Base-by-base conservation (phyloP, 495 filamentous ascomycete genomes). In the Podospora tetraspora region DNA sequence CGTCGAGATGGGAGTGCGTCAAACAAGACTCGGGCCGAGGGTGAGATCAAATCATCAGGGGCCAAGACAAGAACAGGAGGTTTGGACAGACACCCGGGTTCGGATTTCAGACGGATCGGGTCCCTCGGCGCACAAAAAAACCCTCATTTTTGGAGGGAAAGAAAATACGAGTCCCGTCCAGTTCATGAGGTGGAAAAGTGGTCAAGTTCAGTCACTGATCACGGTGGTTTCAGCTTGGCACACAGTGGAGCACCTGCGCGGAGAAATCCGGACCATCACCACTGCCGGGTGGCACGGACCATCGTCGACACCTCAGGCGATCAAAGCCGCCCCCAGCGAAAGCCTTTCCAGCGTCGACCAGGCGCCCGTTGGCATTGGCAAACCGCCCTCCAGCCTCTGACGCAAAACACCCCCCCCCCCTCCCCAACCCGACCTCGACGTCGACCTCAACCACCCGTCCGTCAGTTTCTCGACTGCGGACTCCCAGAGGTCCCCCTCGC, bases 281-380 rank as follows among this genome's bases (percentile, higher is more conserved):
- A 1, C 59, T 16, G 37, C 58, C 1, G 23, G 32, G 27, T 23
- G 59, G 70, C 67, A 74, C 70, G 62, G 68, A 65, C 70, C 67
- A 63, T 61, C 11, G 27, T 57, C 63, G 63, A 63, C 71, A 66
- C 56, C 72, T 63, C 67, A 67, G 66, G 64, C 69, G 68, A 66
- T 63, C 66, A 68, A 72, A 62, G 69, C 69, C 70, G 63, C 43
- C 43, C 68, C 67, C 72, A 68, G 69, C 72, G 34, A 75, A 59
- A 72, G 69, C 70, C 71, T 72, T 76, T 73, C 68, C 43, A 52
- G 43, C 43, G 43, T 52, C 32, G 66, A 64, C 72, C 72, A 68
- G 64, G 67, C 70, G 61, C 70, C 69, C 57, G 68, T 64, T 67
- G 61, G 67, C 43, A 52, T 52, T n/a, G 43, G 43, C 43, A 52